Percentiles rank a stretch among this genome's conserved stretches.
Evolutionary conservation across 805 yeast species (phyloP).

Genomic region (Candida khao-thaluensis): DNA sequence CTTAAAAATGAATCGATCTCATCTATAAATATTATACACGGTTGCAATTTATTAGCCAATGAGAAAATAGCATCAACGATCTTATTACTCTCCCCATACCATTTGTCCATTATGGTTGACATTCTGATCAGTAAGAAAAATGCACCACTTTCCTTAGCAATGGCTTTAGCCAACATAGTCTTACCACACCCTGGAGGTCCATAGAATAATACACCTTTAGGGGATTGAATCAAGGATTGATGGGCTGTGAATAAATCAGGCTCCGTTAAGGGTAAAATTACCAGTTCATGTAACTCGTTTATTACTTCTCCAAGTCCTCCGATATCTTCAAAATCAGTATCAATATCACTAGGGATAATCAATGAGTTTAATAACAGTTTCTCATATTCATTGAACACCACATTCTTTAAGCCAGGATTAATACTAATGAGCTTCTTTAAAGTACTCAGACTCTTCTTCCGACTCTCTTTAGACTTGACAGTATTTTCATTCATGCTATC

Average conservation of each 20-base stretch:
- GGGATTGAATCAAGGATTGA: slow-evolving; percentile 74
- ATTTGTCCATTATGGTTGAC: slow-evolving; percentile 94
- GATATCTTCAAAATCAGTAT: slow-evolving; percentile 72
- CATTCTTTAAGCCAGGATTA: slow-evolving; percentile 56
- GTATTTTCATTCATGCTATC: slow-evolving; percentile 32
- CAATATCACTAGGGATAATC: slow-evolving; percentile 80
- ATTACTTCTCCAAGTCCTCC: slow-evolving; percentile 86
- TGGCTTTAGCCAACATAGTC: slow-evolving; percentile 94
- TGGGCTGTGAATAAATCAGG: slow-evolving; percentile 75
- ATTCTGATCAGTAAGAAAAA: slow-evolving; percentile 86
- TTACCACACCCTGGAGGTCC: slow-evolving; percentile 99
- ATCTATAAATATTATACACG: slow-evolving; percentile 92
- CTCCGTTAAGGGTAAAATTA: slow-evolving; percentile 74
- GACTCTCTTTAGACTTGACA: slow-evolving; percentile 53
- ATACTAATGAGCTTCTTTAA: slow-evolving; percentile 37
- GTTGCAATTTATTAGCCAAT: slow-evolving; percentile 83
- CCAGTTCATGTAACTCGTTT: slow-evolving; percentile 84
- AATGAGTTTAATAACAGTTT: slow-evolving; percentile 72
- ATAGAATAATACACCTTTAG: slow-evolving; percentile 89
- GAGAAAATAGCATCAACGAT: slow-evolving; percentile 91
- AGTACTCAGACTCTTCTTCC: slow-evolving; percentile 56
- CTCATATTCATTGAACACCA: slow-evolving; percentile 72
- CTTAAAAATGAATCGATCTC: slow-evolving; percentile 94
- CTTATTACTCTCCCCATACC: slow-evolving; percentile 97
- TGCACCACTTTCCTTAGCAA: slow-evolving; percentile 90